A percentile compares a stretch with the other conserved stretches of the same genome.
Conservation (phyloP, 2,329 filamentous ascomycete species). For the Leptosphaerulina australis region DNA sequence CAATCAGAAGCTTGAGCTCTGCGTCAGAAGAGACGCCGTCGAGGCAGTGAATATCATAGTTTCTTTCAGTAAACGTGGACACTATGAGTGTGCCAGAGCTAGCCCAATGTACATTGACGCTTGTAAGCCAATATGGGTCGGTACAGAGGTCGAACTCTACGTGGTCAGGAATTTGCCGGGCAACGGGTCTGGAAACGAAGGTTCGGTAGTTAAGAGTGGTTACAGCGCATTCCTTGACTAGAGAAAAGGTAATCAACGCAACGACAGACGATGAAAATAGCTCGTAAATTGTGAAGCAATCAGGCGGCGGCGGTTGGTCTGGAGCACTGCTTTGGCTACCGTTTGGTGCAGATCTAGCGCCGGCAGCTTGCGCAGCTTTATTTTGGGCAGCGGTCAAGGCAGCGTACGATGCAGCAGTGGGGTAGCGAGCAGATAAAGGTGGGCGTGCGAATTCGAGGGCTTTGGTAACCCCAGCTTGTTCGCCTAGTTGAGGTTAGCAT, state of each 20-base stretch:
- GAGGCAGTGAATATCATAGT: conserved; percentile 33
- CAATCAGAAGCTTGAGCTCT: conserved; percentile 28
- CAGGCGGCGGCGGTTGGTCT: conserved; percentile 33
- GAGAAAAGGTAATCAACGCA: conserved; percentile 42
- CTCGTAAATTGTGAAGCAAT: conserved; percentile 46
- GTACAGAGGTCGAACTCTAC: conserved; percentile 8
- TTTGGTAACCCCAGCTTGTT: conserved; percentile 43
- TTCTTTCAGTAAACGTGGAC: conserved; percentile 35
- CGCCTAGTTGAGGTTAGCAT: conserved; percentile 36
- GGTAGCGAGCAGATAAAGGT: conserved; percentile 32
- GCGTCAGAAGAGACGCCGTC: conserved; percentile 18
- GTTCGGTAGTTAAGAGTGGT: conserved; percentile 48
- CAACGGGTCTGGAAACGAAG: conserved; percentile 37
- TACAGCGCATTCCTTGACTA: conserved; percentile 41
- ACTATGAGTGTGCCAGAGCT: conserved; percentile 45
- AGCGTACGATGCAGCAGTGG: conserved; percentile 29
- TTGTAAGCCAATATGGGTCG: conserved; percentile 34
- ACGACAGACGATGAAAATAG: conserved; percentile 48
- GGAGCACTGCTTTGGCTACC: conserved; percentile 20
- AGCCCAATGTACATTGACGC: conserved; percentile 42
- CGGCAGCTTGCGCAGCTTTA: conserved; percentile 31
- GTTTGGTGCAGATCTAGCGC: conserved; percentile 26
- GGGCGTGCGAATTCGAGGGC: conserved; percentile 43
- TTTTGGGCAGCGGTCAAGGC: conserved; percentile 27
- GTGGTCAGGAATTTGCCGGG: conserved; percentile 13